Percentiles rank a stretch among this genome's conserved stretches.
Evolutionary conservation across 257 asterid genomes (phyloP).

Genomic region (Datura wrightii): DNA sequence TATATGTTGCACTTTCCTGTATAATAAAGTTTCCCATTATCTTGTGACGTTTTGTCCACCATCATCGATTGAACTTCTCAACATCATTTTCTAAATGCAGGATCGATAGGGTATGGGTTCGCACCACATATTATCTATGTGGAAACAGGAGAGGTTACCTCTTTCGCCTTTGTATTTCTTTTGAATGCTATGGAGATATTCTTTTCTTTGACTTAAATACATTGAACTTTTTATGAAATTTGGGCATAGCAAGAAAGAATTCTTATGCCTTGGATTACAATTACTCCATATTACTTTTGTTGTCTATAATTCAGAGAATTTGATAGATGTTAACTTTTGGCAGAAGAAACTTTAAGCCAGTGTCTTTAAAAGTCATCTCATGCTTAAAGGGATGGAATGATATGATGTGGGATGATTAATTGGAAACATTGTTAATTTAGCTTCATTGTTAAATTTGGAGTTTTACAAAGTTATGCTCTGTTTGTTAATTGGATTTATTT

Average conservation of each 20-base stretch:
- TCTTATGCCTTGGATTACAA: neutral
- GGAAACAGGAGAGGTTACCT: constrained; percentile 2
- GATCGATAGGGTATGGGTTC: neutral
- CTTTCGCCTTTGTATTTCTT: constrained; percentile 7
- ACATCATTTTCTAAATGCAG: constrained; percentile 9
- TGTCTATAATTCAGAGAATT: no score
- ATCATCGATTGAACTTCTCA: neutral
- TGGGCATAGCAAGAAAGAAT: neutral
- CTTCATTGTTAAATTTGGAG: neutral
- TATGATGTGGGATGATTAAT: neutral
- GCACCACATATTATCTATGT: neutral
- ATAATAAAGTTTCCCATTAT: neutral
- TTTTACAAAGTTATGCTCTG: neutral
- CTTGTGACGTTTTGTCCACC: neutral
- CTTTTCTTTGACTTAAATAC: neutral
- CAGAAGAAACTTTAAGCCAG: neutral
- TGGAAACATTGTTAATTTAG: neutral
- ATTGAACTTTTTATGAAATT: neutral
- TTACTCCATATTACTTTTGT: no score
- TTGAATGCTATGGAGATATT: neutral
- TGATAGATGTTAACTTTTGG: neutral
- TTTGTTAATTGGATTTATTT: neutral
- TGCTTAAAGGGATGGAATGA: neutral
- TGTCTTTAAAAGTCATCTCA: neutral
- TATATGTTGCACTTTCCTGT: neutral